Percentiles rank a stretch among this genome's conserved stretches.
phyloP scores from a whole-genome alignment of 306 rosid genomes.

The Sechiopsis laciniata region DNA sequence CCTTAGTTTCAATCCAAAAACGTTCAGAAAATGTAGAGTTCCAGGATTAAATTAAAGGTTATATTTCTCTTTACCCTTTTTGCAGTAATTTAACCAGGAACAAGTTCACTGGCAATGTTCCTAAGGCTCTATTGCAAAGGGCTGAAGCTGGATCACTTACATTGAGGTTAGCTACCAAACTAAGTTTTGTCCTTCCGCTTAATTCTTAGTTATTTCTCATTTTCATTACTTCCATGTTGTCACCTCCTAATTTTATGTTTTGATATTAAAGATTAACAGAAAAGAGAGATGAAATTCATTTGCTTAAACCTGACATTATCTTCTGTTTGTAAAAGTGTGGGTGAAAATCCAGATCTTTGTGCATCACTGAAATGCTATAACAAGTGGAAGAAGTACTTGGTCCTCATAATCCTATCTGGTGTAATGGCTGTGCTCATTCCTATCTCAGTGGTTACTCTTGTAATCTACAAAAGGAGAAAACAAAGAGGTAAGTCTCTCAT shows the following conservation, averaged over 20 bases:
- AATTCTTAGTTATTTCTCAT: background rate
- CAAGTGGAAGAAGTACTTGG: slow-evolving; percentile 15
- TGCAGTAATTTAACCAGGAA: slow-evolving; percentile 22
- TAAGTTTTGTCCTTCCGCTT: background rate
- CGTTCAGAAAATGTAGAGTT: background rate
- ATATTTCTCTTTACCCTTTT: background rate
- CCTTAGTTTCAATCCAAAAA: background rate
- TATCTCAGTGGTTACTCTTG: background rate
- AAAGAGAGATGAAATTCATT: background rate
- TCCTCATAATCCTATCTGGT: slow-evolving; percentile 28
- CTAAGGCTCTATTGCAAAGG: slow-evolving; percentile 21
- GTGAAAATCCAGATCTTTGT: slow-evolving; percentile 26
- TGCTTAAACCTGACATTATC: slow-evolving; percentile 8
- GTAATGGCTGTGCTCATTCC: slow-evolving; percentile 16
- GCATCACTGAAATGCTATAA: slow-evolving; percentile 3
- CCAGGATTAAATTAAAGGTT: background rate
- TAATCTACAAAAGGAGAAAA: slow-evolving; percentile 20
- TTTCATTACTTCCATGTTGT: background rate
- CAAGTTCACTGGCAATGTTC: slow-evolving; percentile 24
- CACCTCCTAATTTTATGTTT: background rate
- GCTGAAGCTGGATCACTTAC: slow-evolving; percentile 2
- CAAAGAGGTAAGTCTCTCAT: slow-evolving; percentile 1
- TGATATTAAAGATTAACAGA: background rate
- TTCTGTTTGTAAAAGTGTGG: slow-evolving; percentile 23
- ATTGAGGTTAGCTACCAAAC: slow-evolving; percentile 13